Evolutionary conservation across 768 basidiomycete species (phyloP).

Genomic region (Clavaria fumosa): DNA sequence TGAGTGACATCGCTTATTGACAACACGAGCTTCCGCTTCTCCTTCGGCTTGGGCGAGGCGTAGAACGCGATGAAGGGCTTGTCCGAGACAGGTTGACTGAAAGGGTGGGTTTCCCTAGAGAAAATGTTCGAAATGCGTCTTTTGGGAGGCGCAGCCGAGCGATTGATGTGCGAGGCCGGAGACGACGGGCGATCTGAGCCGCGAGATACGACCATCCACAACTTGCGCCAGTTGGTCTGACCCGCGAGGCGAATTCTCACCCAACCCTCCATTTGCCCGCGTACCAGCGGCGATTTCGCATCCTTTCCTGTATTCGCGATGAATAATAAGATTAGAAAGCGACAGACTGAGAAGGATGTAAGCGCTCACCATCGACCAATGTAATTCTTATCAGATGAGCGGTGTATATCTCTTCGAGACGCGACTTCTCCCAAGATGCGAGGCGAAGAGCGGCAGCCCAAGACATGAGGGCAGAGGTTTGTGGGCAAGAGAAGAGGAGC

Average conservation of each 20-base stretch:
- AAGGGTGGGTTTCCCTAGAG: constrained; percentile 26
- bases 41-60: constrained; percentile 49
- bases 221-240: constrained; percentile 91
- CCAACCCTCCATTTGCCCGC: constrained; percentile 81
- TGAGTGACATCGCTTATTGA: constrained; percentile 60
- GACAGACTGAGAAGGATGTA: background rate
- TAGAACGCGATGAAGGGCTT: constrained; percentile 41
- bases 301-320: constrained; percentile 26
- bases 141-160: too few species aligned
- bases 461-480: constrained; percentile 50
- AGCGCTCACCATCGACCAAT: constrained; percentile 24
- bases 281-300: constrained; percentile 45
- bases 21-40: constrained; percentile 56
- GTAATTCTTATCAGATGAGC: constrained; percentile 80
- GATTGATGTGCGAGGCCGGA: constrained; percentile 13
- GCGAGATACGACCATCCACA: constrained; percentile 67
- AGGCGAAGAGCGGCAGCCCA: constrained; percentile 89
- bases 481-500: constrained; percentile 75
- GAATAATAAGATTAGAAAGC: background rate
- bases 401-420: constrained; percentile 94
- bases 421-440: constrained; percentile 87
- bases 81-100: constrained; percentile 15
- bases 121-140: constrained; percentile 63
- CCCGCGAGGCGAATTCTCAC: constrained; percentile 83
- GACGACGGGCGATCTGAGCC: constrained; percentile 21